Evolutionary conservation across 257 asterid genomes (phyloP).

Genomic region (Solanum raphanifolium): DNA sequence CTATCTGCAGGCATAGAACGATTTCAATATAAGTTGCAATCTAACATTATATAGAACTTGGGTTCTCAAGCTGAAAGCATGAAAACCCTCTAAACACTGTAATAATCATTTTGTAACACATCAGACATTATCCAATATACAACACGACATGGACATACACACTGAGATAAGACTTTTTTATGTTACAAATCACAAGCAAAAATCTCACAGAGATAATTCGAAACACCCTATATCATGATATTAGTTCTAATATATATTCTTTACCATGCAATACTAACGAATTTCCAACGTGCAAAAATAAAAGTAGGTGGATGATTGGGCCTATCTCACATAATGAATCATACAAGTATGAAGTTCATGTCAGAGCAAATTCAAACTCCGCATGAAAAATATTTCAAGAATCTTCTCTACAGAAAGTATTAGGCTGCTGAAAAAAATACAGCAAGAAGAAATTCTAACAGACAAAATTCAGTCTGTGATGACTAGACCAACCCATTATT

Average conservation of each 20-base stretch:
- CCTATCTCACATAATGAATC: not conserved
- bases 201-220: not conserved
- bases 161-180: not conserved
- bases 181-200: not conserved
- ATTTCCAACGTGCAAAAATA: not conserved
- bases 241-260: not conserved
- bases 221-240: not conserved
- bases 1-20: not conserved
- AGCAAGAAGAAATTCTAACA: not conserved
- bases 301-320: not conserved
- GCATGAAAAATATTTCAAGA: not conserved
- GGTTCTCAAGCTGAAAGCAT: not conserved
- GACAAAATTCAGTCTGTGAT: not conserved
- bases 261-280: not conserved
- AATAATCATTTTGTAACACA: not conserved
- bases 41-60: not conserved
- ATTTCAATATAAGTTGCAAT: not conserved
- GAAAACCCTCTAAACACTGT: not conserved
- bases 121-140: not conserved
- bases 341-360: not conserved
- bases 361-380: not conserved
- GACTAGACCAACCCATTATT: not conserved
- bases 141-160: not conserved
- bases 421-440: not conserved
- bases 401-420: not conserved